phyloP scores from a whole-genome alignment of 139 green algal species.

The Monoraphidium neglectum region DNA sequence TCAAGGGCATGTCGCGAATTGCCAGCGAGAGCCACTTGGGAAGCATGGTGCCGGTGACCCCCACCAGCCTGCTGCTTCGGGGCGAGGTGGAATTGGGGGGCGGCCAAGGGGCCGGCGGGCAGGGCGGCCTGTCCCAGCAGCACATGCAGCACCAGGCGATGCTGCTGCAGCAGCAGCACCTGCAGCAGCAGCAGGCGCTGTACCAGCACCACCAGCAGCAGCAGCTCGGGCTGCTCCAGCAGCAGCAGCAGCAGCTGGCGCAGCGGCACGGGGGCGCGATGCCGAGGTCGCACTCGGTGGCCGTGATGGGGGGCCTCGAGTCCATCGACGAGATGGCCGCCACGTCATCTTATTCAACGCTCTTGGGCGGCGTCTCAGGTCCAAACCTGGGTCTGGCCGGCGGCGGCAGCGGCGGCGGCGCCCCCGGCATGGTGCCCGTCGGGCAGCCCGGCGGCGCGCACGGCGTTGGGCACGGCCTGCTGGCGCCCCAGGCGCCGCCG shows the following conservation, averaged over 20 bases:
- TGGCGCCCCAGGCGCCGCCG: no score
- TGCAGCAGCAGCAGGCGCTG: slow-evolving; percentile 4
- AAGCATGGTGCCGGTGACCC: slow-evolving; percentile 28
- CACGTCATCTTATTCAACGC: not conserved
- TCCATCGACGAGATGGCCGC: not conserved
- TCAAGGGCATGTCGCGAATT: slow-evolving; percentile 30
- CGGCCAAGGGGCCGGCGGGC: not conserved
- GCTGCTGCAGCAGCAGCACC: slow-evolving; percentile 12
- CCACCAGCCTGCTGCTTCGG: no score
- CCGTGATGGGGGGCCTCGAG: not conserved
- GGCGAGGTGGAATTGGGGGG: not conserved
- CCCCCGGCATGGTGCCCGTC: no score
- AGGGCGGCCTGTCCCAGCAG: not conserved
- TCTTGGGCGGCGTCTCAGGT: no score
- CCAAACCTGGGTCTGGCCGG: no score
- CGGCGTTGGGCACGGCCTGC: no score
- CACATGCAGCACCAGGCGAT: not conserved
- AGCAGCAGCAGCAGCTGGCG: slow-evolving; percentile 7
- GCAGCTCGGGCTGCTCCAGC: not conserved
- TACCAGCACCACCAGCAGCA: slow-evolving; percentile 7
- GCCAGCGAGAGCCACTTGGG: slow-evolving; percentile 23
- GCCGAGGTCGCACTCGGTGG: not conserved
- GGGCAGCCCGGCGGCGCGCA: no score
- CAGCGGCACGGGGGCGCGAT: not conserved
- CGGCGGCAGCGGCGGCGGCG: no score